A percentile compares a stretch with the other conserved stretches of the same genome.
These are phyloP conservation scores for Phialophora tarda DNA, from an alignment of 2,329 filamentous ascomycete species.

Conservation along the genomic window DNA sequence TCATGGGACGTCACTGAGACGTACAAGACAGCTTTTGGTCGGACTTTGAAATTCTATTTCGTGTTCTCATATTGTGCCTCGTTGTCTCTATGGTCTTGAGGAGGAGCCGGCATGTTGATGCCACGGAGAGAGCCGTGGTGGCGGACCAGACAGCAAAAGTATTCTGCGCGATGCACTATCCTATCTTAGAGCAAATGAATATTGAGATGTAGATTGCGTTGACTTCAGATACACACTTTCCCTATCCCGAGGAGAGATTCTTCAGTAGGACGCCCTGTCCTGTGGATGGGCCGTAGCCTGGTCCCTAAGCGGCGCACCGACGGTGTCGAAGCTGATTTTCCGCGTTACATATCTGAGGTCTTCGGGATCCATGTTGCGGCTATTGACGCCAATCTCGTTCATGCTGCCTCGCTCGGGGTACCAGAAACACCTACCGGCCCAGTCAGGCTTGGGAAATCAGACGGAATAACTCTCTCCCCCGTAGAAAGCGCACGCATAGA, in stretches of 20 bases:
- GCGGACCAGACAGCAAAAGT: no score
- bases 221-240: background rate
- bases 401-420: slow-evolving; percentile 14
- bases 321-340: slow-evolving; percentile 14
- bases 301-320: slow-evolving; percentile 5
- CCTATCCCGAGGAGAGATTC: slow-evolving; percentile 1
- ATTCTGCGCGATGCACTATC: no score
- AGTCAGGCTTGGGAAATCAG: slow-evolving; percentile 12
- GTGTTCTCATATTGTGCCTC: no score
- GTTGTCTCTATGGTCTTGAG: no score
- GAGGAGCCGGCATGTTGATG: no score
- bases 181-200: no score
- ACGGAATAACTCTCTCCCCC: background rate
- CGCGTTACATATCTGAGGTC: slow-evolving; percentile 20
- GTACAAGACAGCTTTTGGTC: no score
- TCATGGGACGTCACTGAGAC: no score
- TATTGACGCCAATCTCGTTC: slow-evolving; percentile 23
- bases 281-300: slow-evolving; percentile 23
- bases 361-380: slow-evolving; percentile 24
- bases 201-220: slow-evolving; percentile 3
- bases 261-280: slow-evolving; percentile 16
- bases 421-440: slow-evolving; percentile 22
- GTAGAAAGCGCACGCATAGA: slow-evolving; percentile 6
- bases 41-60: no score
- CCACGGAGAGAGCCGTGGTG: no score